Base-by-base conservation (phyloP, 805 yeast species). In the Candida khao-thaluensis region DNA sequence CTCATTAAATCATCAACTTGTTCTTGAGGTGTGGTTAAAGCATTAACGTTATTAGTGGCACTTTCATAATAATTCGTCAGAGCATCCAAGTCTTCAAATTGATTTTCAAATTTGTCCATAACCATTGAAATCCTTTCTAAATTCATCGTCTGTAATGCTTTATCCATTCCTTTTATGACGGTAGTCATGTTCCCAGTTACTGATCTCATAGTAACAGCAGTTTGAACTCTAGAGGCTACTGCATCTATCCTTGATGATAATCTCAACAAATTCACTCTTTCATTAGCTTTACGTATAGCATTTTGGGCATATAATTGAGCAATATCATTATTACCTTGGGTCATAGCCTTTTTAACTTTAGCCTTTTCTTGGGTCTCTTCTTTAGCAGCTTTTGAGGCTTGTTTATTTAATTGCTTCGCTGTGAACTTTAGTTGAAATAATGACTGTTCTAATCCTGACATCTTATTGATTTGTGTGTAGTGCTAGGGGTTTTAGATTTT, bases 181-280 rank as follows among this genome's bases (percentile, higher is more conserved):
- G 77, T 81, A 7, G 93, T 78, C 98, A 93, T 93, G 51, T 89
- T 90, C 2, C 90, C 89, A 0, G 96, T 87, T 8, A 93, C 96
- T 35, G 86, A 80, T 49, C 96, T 76, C 99, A 93, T 93, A 0
- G 98, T 91, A 5, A 93, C 97, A 0, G 99, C 99, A 0, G 99
- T 93, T 53, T 91, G 97, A 2, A 93, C 95, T 43, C 99, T 68
- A 3, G 95, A 83, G 0, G 98, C 95, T 17, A 93, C 99, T 0
- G 98, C 91, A 63, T 93, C 99, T 15, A 93, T 86, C 42, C 97
- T 67, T 0, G 96, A 86, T 0, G 96, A 84, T 42, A 93, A 69
- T 49, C 91, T 73, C 38, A 93, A 66, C 39, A 93, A 64, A 56
- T 85, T 91, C 38, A 91, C 70, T 46, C 91, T 70, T 60, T 93